phyloP scores from a whole-genome alignment of 2,329 filamentous ascomycete genomes.

The Clarireedia monteithiana region DNA sequence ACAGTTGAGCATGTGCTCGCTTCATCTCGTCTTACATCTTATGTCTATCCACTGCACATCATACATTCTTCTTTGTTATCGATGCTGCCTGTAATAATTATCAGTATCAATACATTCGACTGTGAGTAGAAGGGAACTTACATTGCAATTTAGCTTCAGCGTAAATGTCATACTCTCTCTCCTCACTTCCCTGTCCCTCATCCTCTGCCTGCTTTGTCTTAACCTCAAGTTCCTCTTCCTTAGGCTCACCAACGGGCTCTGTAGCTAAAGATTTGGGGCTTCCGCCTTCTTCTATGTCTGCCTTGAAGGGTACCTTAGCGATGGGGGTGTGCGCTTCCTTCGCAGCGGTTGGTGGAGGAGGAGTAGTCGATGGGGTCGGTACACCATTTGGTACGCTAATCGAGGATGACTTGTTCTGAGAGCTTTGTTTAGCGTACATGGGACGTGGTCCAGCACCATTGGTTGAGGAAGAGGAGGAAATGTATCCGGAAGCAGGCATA shows the following conservation, averaged over 20 bases:
- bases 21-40: conserved; percentile 8
- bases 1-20: conserved; percentile 1
- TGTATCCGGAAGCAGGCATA: conserved; percentile 38
- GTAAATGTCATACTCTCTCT: conserved; percentile 87
- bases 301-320: conserved; percentile 64
- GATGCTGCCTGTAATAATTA: conserved; percentile 61
- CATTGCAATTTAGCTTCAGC: conserved; percentile 86
- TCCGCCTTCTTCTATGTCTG: conserved; percentile 68
- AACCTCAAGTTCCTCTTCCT: conserved; percentile 55
- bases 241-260: conserved; percentile 53
- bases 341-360: conserved; percentile 38
- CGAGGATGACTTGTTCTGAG: conserved; percentile 11
- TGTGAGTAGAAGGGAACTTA: conserved; percentile 37
- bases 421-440: conserved; percentile 46
- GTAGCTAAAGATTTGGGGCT: conserved; percentile 71
- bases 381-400: conserved; percentile 46
- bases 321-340: conserved; percentile 31
- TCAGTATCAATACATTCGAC: conserved; percentile 28
- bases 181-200: conserved; percentile 57
- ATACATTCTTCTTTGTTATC: conserved; percentile 91
- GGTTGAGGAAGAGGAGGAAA: conserved; percentile 46
- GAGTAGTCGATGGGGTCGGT: conserved; percentile 61
- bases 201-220: conserved; percentile 64
- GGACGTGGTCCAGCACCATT: conserved; percentile 49
- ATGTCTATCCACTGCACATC: conserved; percentile 83